Base-by-base conservation (phyloP, 345 rosid genomes). In the Moricandia arvensis region DNA sequence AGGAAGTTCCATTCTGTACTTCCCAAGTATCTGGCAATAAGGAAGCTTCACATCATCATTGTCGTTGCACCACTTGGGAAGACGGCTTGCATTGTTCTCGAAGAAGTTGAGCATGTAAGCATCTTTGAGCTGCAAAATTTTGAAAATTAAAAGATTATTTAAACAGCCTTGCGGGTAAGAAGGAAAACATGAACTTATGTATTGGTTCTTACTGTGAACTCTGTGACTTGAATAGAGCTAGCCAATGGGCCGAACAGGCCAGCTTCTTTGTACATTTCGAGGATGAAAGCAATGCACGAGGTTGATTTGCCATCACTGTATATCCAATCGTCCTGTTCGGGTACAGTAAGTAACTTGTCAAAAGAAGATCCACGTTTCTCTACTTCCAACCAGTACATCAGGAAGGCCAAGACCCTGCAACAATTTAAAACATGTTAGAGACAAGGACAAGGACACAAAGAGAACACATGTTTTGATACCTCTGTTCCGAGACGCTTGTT, bases 401-500 rank as follows among this genome's bases (percentile, higher is more conserved):
- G 97, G 80, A 73, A 96, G 91, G 80, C 84, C 84, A 75, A 96
- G 90, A 59, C 75, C 93, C 98, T 96, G 87, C 57, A 74, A 17
- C 59, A 71, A 21, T 41, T 53, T 27, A 57, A 5, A 63, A 10
- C 45, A 59, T 73, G 7, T 67, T 35, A 66, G 45, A 68, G 3
- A 29, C 3, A 13, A 17, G 63, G 13, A 61, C 35, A 43, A 33
- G 18, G 17, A 47, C 53, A 31, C 57, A 49, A 16, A 37, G 8
- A 54, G 6, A 16, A 29, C 26, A 62, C 15, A 24, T 87, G 30
- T 49, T 29, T 8, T 49, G 12, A 13, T 85, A 92, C 99, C 90
- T 89, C n/a, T 54, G 97, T 95, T 83, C 97, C 99, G 30, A 95
- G 92, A 71, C 97, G 84, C 80, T 84, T 90, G 86, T 95, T 95